Conservation (phyloP, 805 yeast genomes). For the Yamadazyma phyllophila region DNA sequence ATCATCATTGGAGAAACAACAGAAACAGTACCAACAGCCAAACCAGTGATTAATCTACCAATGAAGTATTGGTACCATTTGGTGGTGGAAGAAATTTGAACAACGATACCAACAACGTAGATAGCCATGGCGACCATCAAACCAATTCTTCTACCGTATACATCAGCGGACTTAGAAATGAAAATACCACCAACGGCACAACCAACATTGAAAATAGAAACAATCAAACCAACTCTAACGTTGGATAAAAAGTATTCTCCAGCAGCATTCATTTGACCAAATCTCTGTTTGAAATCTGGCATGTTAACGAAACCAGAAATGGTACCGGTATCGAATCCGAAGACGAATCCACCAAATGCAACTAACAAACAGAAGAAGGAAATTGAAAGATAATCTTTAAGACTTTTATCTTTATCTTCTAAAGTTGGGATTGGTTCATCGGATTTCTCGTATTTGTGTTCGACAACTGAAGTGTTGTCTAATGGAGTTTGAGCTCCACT, state of each 20-base stretch:
- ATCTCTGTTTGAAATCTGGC: slow-evolving; percentile 50
- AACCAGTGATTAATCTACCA: slow-evolving; percentile 67
- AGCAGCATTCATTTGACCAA: slow-evolving; percentile 42
- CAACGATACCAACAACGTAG: slow-evolving; percentile 57
- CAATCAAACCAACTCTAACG: slow-evolving; percentile 50
- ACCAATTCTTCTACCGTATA: slow-evolving; percentile 58
- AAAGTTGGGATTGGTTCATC: slow-evolving; percentile 13
- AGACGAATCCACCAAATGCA: slow-evolving; percentile 75
- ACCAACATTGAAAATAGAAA: slow-evolving; percentile 61
- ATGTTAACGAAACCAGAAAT: slow-evolving; percentile 68
- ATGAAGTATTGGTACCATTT: slow-evolving; percentile 64
- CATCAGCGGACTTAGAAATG: slow-evolving; percentile 56
- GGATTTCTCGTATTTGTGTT: slow-evolving; percentile 13
- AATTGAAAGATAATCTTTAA: slow-evolving; percentile 32
- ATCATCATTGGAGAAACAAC: slow-evolving; percentile 67
- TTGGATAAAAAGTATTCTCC: slow-evolving; percentile 44
- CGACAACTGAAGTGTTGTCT: slow-evolving; percentile 16
- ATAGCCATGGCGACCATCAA: slow-evolving; percentile 51
- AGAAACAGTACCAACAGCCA: slow-evolving; percentile 72
- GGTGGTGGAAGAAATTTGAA: slow-evolving; percentile 54
- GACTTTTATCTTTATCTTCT: slow-evolving; percentile 25
- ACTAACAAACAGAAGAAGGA: slow-evolving; percentile 48
- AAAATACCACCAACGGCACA: slow-evolving; percentile 71
- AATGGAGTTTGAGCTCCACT: slow-evolving; percentile 18
- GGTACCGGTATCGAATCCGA: slow-evolving; percentile 79